Percentiles rank a stretch among this genome's conserved stretches.
phyloP scores from a whole-genome alignment of 2,329 filamentous ascomycete genomes.

The Neurospora crassa region DNA sequence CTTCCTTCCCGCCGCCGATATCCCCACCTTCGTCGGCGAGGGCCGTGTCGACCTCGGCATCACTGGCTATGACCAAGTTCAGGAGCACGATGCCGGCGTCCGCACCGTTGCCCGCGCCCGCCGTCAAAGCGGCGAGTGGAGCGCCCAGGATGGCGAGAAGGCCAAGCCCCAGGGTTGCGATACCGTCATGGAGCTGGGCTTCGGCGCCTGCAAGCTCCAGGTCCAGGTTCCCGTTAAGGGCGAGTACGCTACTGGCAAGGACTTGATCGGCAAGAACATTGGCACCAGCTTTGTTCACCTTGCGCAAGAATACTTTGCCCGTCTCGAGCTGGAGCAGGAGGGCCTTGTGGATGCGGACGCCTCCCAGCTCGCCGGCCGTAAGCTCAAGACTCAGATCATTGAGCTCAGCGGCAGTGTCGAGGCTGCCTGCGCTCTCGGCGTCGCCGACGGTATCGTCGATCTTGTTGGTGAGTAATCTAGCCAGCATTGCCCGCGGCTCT shows the following conservation, averaged over 20 bases:
- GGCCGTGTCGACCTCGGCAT: constrained; percentile 91
- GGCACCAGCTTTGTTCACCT: constrained; percentile 92
- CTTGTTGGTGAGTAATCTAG: constrained; percentile 64
- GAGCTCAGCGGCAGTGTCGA: constrained; percentile 95
- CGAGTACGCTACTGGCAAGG: constrained; percentile 53
- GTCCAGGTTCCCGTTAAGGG: constrained; percentile 95
- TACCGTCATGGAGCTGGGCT: constrained; percentile 81
- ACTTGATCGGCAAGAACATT: constrained; percentile 85
- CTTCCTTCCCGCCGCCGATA: constrained; percentile 94
- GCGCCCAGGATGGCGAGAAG: constrained; percentile 33
- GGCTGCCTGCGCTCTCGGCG: constrained; percentile 87
- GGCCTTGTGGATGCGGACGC: constrained; percentile 28
- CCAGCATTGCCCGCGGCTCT: not conserved
- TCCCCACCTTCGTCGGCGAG: constrained; percentile 94
- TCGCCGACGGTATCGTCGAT: constrained; percentile 95
- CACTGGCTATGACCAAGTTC: constrained; percentile 85
- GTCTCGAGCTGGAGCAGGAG: constrained; percentile 53
- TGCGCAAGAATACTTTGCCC: constrained; percentile 72
- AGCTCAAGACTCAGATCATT: constrained; percentile 78
- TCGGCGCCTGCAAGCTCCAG: constrained; percentile 85
- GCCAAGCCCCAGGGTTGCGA: constrained; percentile 56
- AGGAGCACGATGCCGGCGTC: constrained; percentile 70
- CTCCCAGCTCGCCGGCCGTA: constrained; percentile 28
- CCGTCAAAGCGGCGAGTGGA: constrained; percentile 36
- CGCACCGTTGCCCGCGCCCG: constrained; percentile 37